phyloP scores from a whole-genome alignment of 208 protist species.

The Strigomonas galati region DNA sequence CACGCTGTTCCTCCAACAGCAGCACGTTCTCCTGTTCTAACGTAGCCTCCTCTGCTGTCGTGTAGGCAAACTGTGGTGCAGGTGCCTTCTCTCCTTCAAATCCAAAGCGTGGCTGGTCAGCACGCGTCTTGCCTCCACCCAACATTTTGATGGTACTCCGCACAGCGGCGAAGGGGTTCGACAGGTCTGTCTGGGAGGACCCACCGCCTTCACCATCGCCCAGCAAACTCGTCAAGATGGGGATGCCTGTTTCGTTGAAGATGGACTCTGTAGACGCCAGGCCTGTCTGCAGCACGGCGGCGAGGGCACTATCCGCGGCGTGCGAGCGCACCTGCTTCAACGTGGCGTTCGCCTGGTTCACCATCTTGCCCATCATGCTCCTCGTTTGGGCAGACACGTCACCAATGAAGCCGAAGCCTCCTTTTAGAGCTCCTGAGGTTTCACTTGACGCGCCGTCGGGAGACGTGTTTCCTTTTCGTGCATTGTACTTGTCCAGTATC shows the following conservation, averaged over 20 bases:
- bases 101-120: background rate
- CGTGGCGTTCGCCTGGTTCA: slow-evolving; percentile 30
- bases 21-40: slow-evolving; percentile 39
- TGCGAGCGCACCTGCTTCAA: slow-evolving; percentile 31
- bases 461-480: no score
- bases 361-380: slow-evolving; percentile 31
- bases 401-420: background rate
- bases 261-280: slow-evolving; percentile 24
- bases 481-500: background rate
- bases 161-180: background rate
- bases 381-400: slow-evolving; percentile 21
- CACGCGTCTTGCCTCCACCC: background rate
- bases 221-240: slow-evolving; percentile 6
- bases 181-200: background rate
- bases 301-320: slow-evolving; percentile 26
- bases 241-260: slow-evolving; percentile 12
- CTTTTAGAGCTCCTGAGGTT: background rate
- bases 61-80: background rate
- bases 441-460: no score
- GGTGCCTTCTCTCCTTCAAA: background rate
- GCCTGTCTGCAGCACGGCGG: slow-evolving; percentile 25
- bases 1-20: slow-evolving; percentile 50
- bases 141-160: background rate
- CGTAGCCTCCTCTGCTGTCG: background rate
- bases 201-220: background rate